phyloP scores from a whole-genome alignment of 306 rosid genomes.

The Vigna nakashimae region DNA sequence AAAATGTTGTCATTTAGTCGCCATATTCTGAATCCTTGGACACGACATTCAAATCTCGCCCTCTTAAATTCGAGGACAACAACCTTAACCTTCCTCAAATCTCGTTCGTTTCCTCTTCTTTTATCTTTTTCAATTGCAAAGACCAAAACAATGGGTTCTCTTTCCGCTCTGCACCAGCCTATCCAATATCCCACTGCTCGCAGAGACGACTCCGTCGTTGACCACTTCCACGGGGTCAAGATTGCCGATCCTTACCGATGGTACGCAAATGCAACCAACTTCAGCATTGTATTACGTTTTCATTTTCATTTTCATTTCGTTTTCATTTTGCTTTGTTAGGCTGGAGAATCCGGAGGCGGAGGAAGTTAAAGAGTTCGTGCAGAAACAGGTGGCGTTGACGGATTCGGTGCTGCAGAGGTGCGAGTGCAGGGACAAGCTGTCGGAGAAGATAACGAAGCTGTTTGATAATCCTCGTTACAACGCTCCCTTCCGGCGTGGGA shows the following conservation, averaged over 20 bases:
- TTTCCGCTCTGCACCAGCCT: conserved; percentile 44
- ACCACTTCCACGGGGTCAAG: conserved; percentile 72
- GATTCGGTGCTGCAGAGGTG: conserved; percentile 70
- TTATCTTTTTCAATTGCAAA: neutral
- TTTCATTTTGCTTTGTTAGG: conserved; percentile 49
- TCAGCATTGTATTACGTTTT: neutral
- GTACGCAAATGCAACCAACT: conserved; percentile 38
- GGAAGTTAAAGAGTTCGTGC: conserved; percentile 82
- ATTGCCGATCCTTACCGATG: conserved; percentile 84
- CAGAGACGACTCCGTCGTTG: conserved; percentile 76
- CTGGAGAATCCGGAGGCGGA: conserved; percentile 92
- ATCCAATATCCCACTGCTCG: conserved; percentile 68
- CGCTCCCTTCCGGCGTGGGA: conserved; percentile 65
- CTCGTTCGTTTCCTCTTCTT: neutral
- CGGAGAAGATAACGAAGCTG: conserved; percentile 62
- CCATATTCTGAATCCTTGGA: conserved; percentile 13
- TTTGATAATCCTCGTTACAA: conserved; percentile 91
- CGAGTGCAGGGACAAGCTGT: conserved; percentile 61
- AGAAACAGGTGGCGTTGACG: conserved; percentile 71
- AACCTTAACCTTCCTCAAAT: conserved; percentile 8
- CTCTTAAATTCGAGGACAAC: neutral
- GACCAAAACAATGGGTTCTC: conserved; percentile 58
- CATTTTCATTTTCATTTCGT: neutral
- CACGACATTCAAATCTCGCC: neutral
- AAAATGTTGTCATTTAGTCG: conserved; percentile 52